Base-by-base conservation (phyloP, 805 yeast species). In the Hanseniaspora lachancei region DNA sequence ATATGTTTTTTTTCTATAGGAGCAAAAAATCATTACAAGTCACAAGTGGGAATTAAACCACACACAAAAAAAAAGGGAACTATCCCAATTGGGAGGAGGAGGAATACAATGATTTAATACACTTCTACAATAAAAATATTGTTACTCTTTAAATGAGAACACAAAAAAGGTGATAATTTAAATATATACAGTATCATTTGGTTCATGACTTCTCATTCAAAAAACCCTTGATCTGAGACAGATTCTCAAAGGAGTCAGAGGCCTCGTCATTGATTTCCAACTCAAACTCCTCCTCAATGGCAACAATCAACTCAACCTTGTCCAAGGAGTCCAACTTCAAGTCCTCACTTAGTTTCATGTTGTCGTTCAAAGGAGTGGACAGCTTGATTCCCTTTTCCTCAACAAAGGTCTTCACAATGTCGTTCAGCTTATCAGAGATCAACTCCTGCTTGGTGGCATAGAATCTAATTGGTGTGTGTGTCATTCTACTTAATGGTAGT, bases 261-360 rank as follows among this genome's bases (percentile, higher is more conserved):
- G 49, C 55, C n/a, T 50, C 54, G 16, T 55, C 58, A 12, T 50
- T 47, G 32, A 55, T 55, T 55, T 55, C 58, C 18, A 55, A 20
- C 18, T 55, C 58, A 61, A 83, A 83, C 69, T 83, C 89, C 76
- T 89, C 96, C 76, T 91, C 98, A 66, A 91, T 83, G 57, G 96
- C 96, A 70, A 93, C 95, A 64, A 93, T 78, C 56, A 93, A 89
- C 74, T 91, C 98, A 60, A 91, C 96, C 60, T 93, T 85, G 67
- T 91, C 98, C 62, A 91, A 77, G 10, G 96, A 86, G 71, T 91
- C 98, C 67, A 55, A 27, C 15, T 36, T 47, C 40, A 52, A 52
- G 43, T 55, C 58, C 23, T 55, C 56, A 20, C 35, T 53, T 20
- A 53, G 27, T 23, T 46, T 53, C n/a, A 32, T 21, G 39, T n/a